Evolutionary conservation across 1,284 basidiomycete species (phyloP).

Genomic region (Spongispora temasekensis): DNA sequence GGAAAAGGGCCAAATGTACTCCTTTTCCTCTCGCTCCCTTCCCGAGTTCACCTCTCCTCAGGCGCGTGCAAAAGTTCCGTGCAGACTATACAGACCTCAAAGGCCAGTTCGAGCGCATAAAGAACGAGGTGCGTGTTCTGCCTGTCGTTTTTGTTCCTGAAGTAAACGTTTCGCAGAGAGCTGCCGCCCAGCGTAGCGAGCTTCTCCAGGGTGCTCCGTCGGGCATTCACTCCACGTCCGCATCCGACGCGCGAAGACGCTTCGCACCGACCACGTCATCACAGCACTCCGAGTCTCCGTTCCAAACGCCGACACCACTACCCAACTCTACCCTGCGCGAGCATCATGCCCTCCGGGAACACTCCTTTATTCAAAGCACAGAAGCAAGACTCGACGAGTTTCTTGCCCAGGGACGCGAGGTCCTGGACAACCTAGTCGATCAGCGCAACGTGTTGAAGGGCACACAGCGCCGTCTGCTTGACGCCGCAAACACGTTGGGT

Average conservation of each 20-base stretch:
- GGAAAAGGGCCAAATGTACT: constrained; percentile 91
- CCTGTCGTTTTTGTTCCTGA: background rate
- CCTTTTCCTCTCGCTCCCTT: constrained; percentile 5
- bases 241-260: constrained; percentile 59
- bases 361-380: constrained; percentile 82
- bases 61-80: constrained; percentile 83
- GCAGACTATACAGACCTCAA: constrained; percentile 73
- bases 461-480: constrained; percentile 79
- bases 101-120: constrained; percentile 68
- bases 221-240: constrained; percentile 44
- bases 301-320: constrained; percentile 59
- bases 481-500: constrained; percentile 91
- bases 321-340: constrained; percentile 62
- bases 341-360: constrained; percentile 80
- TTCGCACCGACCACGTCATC: constrained; percentile 47
- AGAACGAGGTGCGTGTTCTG: constrained; percentile 44
- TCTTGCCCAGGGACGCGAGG: constrained; percentile 86
- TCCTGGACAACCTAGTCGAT: constrained; percentile 87
- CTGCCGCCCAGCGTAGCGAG: constrained; percentile 58
- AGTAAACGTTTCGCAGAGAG: constrained; percentile 44
- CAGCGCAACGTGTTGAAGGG: constrained; percentile 92
- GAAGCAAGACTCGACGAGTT: constrained; percentile 85
- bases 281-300: constrained; percentile 71
- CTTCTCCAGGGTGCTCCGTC: constrained; percentile 54
- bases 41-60: constrained; percentile 31